Conservation (phyloP, 2,329 filamentous ascomycete species). For the Diaporthe vaccinii region DNA sequence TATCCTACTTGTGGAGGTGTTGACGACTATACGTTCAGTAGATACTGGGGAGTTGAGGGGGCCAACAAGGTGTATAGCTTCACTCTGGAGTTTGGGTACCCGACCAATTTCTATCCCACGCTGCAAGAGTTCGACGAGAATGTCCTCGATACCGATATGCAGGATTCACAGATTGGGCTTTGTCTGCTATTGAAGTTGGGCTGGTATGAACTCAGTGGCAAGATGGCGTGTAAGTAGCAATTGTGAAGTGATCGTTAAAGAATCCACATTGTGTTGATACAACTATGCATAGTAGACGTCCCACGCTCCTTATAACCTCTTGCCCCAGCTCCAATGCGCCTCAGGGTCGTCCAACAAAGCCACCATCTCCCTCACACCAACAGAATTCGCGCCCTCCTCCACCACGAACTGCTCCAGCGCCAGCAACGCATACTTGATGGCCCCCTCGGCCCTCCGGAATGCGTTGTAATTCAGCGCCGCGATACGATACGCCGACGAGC, state of each 20-base stretch:
- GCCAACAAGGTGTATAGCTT: slow-evolving; percentile 14
- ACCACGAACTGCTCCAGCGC: slow-evolving; percentile 51
- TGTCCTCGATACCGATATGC: slow-evolving; percentile 9
- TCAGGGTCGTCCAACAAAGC: slow-evolving; percentile 48
- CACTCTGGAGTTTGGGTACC: slow-evolving; percentile 17
- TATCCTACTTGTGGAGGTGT: slow-evolving; percentile 12
- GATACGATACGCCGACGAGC: slow-evolving; percentile 55
- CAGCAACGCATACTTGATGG: slow-evolving; percentile 50
- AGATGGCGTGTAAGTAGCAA: no score
- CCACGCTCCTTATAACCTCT: not conserved
- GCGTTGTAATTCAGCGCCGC: slow-evolving; percentile 56
- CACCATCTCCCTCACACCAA: slow-evolving; percentile 51
- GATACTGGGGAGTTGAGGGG: slow-evolving; percentile 9
- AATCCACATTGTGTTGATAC: no score
- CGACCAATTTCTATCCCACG: slow-evolving; percentile 1
- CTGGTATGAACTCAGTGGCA: not conserved
- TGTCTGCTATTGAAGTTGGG: not conserved
- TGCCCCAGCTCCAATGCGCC: slow-evolving; percentile 38
- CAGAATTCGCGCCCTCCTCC: slow-evolving; percentile 52
- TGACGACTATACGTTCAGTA: slow-evolving; percentile 10
- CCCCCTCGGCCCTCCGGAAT: slow-evolving; percentile 47
- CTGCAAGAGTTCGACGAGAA: slow-evolving; percentile 12
- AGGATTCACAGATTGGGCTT: slow-evolving; percentile 10
- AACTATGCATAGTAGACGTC: no score
- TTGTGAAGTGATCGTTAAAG: not conserved